These are phyloP conservation scores for Ammopiptanthus mongolicus DNA, from an alignment of 306 rosid genomes.

Conservation along the genomic window DNA sequence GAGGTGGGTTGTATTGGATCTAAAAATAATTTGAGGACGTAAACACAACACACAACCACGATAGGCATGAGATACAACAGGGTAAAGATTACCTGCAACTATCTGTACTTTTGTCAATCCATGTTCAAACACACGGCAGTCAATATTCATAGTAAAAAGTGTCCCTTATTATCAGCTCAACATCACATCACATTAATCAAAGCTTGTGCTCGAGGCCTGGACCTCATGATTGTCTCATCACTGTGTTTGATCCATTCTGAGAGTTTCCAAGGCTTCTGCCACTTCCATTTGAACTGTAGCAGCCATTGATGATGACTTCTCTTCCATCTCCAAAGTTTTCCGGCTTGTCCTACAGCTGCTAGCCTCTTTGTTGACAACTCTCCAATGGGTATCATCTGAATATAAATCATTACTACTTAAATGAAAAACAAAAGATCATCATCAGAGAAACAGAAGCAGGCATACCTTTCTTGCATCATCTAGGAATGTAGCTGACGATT, in stretches of 20 bases:
- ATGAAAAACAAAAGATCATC: background rate
- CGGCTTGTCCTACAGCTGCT: constrained; percentile 68
- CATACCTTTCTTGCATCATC: constrained; percentile 58
- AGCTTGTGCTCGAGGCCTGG: constrained; percentile 57
- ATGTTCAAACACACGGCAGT: constrained; percentile 18
- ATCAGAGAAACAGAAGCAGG: background rate
- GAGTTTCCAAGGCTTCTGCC: constrained; percentile 95
- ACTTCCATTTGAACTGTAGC: constrained; percentile 86
- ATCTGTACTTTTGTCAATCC: constrained; percentile 23
- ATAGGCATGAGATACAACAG: background rate
- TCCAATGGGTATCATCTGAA: constrained; percentile 72
- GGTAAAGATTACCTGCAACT: constrained; percentile 40
- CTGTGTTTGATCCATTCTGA: constrained; percentile 89
- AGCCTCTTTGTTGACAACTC: constrained; percentile 65
- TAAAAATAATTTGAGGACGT: background rate
- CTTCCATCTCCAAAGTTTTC: constrained; percentile 85
- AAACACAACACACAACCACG: background rate
- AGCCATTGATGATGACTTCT: constrained; percentile 96
- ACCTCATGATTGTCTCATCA: constrained; percentile 74
- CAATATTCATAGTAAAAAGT: constrained; percentile 14
- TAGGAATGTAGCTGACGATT: constrained; percentile 35
- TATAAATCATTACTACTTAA: constrained; percentile 22
- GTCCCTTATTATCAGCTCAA: background rate
- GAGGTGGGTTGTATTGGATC: background rate
- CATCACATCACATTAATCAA: constrained; percentile 38